phyloP scores from a whole-genome alignment of 306 rosid species.

The Pyrus communis region DNA sequence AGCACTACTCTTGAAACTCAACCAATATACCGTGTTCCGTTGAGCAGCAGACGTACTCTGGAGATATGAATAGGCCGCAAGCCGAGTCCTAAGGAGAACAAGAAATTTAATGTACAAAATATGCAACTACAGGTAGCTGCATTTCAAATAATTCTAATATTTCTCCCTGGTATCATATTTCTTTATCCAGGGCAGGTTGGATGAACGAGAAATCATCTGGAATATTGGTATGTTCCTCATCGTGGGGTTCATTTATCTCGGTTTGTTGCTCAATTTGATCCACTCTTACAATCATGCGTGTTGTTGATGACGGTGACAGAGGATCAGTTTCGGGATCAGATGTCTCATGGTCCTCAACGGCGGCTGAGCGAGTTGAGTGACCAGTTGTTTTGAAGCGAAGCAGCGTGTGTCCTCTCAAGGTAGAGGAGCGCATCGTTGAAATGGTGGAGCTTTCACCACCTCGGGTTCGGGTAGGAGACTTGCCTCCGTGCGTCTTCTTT shows the following conservation, averaged over 20 bases:
- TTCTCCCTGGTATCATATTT: neutral
- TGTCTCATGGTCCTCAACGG: slow-evolving; percentile 26
- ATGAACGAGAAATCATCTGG: slow-evolving; percentile 46
- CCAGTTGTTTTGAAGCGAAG: slow-evolving; percentile 77
- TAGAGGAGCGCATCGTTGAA: slow-evolving; percentile 28
- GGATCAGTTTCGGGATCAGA: slow-evolving; percentile 38
- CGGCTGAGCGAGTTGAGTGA: slow-evolving; percentile 39
- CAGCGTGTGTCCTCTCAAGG: slow-evolving; percentile 41
- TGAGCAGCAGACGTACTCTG: too few relatives aligned
- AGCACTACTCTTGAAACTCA: too few relatives aligned
- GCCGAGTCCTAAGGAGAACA: neutral
- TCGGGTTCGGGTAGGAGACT: slow-evolving; percentile 21
- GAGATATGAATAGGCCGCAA: too few relatives aligned
- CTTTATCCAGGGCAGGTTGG: slow-evolving; percentile 15
- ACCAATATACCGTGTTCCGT: too few relatives aligned
- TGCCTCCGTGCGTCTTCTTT: slow-evolving; percentile 47
- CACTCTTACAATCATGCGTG: slow-evolving; percentile 27
- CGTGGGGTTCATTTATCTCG: slow-evolving; percentile 15
- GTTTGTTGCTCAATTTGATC: slow-evolving; percentile 25
- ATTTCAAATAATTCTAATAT: neutral
- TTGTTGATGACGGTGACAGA: slow-evolving; percentile 20
- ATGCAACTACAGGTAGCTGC: neutral
- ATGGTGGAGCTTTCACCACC: slow-evolving; percentile 47
- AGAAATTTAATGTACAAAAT: slow-evolving; percentile 5
- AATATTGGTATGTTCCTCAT: slow-evolving; percentile 21